phyloP scores from a whole-genome alignment of 495 filamentous ascomycete genomes.

The Podospora comata region DNA sequence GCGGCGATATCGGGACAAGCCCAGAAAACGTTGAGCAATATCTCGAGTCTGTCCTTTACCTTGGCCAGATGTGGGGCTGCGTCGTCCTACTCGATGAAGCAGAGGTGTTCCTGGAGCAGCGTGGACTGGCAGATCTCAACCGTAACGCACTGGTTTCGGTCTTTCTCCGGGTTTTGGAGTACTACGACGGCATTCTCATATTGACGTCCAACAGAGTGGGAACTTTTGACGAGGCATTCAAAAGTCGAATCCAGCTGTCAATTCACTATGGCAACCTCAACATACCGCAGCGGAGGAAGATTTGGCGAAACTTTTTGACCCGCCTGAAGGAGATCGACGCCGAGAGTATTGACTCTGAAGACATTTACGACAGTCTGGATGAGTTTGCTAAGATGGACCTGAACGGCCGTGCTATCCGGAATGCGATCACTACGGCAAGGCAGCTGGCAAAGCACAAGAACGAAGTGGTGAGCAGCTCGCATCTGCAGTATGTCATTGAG shows the following conservation, averaged over 20 bases:
- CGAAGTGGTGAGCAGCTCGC: conserved; percentile 12
- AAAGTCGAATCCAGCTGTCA: conserved; percentile 27
- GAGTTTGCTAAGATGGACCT: conserved; percentile 18
- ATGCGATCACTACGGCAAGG: conserved; percentile 20
- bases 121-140: neutral
- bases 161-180: conserved; percentile 14
- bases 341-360: conserved; percentile 18
- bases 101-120: conserved; percentile 51
- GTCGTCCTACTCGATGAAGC: conserved; percentile 57
- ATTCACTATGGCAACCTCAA: conserved; percentile 30
- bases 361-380: conserved; percentile 13
- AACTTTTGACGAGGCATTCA: conserved; percentile 16
- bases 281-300: conserved; percentile 20
- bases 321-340: conserved; percentile 1
- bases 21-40: conserved; percentile 35
- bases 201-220: conserved; percentile 29
- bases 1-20: conserved; percentile 14
- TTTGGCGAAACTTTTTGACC: conserved; percentile 26
- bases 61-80: conserved; percentile 45
- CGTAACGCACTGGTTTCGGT: no score
- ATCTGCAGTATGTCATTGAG: conserved; percentile 11
- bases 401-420: conserved; percentile 27
- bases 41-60: conserved; percentile 38
- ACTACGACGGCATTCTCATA: conserved; percentile 17
- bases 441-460: conserved; percentile 16